A percentile compares a stretch with the other conserved stretches of the same genome.
These are phyloP conservation scores for Cajanus cajan DNA, from an alignment of 306 rosid species.

Conservation along the genomic window DNA sequence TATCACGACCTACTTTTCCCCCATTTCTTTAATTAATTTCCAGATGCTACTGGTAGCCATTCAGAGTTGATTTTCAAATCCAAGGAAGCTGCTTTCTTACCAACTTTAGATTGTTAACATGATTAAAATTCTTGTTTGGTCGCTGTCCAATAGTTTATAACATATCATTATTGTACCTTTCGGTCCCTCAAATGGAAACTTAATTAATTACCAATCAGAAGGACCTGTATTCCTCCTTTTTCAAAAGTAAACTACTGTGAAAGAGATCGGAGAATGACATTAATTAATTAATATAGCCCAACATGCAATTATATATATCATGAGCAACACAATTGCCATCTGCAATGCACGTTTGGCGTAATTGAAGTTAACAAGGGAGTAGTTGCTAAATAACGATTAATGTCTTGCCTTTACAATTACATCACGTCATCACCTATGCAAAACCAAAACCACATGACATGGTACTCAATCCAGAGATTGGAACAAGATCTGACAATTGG, in stretches of 20 bases:
- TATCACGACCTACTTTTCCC: conserved; percentile 18
- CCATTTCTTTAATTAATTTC: conserved; percentile 30
- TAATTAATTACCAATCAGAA: conserved; percentile 18
- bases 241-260: not conserved
- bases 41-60: not conserved
- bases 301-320: conserved; percentile 24
- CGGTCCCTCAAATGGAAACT: conserved; percentile 32
- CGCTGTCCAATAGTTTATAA: conserved; percentile 8
- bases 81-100: conserved; percentile 16
- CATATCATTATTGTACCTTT: conserved; percentile 24
- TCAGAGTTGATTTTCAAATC: conserved; percentile 16
- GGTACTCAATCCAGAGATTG: not conserved
- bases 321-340: not conserved
- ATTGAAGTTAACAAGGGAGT: not conserved
- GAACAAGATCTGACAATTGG: conserved; percentile 21
- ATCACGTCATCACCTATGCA: conserved; percentile 5
- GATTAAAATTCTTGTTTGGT: conserved; percentile 24
- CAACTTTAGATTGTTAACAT: conserved; percentile 29
- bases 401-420: not conserved
- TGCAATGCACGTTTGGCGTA: not conserved
- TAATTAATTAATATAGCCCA: not conserved
- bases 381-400: not conserved
- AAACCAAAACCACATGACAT: conserved; percentile 12
- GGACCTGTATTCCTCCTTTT: not conserved
- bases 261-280: conserved; percentile 6